Evolutionary conservation across 495 filamentous ascomycete species (phyloP), one percentile per base, ranked within the genome.

Genomic region (Penicillium coffeae): DNA sequence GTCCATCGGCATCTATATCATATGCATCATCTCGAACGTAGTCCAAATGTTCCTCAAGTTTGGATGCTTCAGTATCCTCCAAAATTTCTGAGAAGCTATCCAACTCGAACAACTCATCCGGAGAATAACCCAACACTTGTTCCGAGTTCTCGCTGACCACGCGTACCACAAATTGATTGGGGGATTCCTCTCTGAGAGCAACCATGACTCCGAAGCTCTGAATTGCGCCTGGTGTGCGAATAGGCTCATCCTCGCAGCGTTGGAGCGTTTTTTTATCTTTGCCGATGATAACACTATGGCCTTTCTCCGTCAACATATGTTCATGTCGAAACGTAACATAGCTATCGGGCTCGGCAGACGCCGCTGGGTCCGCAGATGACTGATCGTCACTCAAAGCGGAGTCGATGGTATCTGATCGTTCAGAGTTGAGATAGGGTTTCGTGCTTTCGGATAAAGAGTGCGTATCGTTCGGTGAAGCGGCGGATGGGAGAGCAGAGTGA

Each of bases 191-290:
- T 30, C 45, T 2, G 10, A 47, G 12, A n/a, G 45, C 45, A 12
- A 47, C 18, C 45, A 47, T 47, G 1, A 32, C 45, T 20, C 45
- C 45, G 13, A 47, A 47, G 36, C 45, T 47, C 32, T 47, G 45
- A 19, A 47, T 32, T 32, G 45, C 36, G 16, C 45, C 45, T 14
- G 45, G 45, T 0, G 35, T 47, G 0, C 35, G 45, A 14, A 47
- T 47, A n/a, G 45, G 45, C 14, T 47, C 45, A 40, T 47, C 45
- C 15, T 40, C 35, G 16, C 45, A 47, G 5, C 41, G 41, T 20
- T 42, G 10, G n/a, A 42, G 9, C 7, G 39, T 6, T 14, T 18
- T 18, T 42, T 42, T 42, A 14, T 21, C 39, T 22, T 42, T 21
- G 20, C 18, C 39, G 18, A 21, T 25, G 18, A 25, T 15, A 7